Percentiles rank a stretch among this genome's conserved stretches.
Evolutionary conservation across 805 yeast genomes (phyloP).

Genomic region (Clavispora santaluciae): DNA sequence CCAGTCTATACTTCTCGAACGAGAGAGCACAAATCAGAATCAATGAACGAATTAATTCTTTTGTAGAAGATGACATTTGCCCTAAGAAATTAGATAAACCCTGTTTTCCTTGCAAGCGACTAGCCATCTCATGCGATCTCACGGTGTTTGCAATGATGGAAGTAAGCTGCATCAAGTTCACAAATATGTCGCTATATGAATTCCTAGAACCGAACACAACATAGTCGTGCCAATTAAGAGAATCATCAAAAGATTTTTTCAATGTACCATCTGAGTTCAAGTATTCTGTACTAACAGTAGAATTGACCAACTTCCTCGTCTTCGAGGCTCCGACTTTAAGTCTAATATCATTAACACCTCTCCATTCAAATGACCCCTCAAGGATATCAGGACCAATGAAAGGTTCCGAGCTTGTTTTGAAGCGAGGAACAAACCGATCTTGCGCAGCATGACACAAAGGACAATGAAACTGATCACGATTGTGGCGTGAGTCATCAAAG

Average conservation of each 20-base stretch:
- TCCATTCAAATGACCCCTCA: slow-evolving; percentile 19
- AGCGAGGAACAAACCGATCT: slow-evolving; percentile 44
- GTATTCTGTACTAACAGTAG: slow-evolving; percentile 15
- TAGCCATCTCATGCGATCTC: slow-evolving; percentile 53
- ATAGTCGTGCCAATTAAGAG: neutral
- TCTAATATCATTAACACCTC: slow-evolving; percentile 3
- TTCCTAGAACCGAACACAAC: neutral
- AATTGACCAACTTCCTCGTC: neutral
- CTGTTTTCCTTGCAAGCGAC: slow-evolving; percentile 42
- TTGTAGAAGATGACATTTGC: slow-evolving; percentile 23
- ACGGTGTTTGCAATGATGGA: slow-evolving; percentile 40
- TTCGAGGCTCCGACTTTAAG: slow-evolving; percentile 1
- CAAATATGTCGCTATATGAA: neutral
- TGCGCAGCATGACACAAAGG: slow-evolving; percentile 47
- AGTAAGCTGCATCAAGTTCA: slow-evolving; percentile 1
- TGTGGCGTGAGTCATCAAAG: slow-evolving; percentile 20
- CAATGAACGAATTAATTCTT: slow-evolving; percentile 35
- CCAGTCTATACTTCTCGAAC: neutral
- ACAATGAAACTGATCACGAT: slow-evolving; percentile 33
- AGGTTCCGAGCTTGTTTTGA: slow-evolving; percentile 6
- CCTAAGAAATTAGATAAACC: slow-evolving; percentile 22
- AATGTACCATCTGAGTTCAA: slow-evolving; percentile 10
- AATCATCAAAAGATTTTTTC: neutral
- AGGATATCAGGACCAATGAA: neutral
- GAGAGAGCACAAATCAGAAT: slow-evolving; percentile 24